phyloP scores from a whole-genome alignment of 495 filamentous ascomycete genomes.

The Pyronema omphalodes region DNA sequence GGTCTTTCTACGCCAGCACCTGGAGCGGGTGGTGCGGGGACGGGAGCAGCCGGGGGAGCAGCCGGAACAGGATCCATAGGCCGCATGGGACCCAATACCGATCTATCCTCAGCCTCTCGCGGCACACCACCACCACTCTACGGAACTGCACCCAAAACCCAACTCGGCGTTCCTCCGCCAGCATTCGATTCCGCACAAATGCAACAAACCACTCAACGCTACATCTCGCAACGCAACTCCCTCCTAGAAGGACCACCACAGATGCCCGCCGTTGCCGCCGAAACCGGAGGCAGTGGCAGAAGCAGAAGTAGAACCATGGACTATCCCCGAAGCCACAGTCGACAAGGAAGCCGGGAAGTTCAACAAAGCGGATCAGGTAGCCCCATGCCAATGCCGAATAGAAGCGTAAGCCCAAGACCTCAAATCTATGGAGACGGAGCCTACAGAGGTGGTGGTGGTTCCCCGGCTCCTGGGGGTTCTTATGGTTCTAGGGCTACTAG shows the following conservation, averaged over 20 bases:
- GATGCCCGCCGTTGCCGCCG: constrained; percentile 23
- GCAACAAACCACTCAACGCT: constrained; percentile 79
- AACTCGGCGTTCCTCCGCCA: constrained; percentile 75
- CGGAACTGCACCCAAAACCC: constrained; percentile 33
- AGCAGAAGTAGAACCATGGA: constrained; percentile 21
- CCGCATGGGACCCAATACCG: not conserved
- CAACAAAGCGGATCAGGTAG: constrained; percentile 24
- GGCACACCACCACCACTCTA: constrained; percentile 76
- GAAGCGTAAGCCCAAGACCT: constrained; percentile 40
- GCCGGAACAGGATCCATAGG: constrained; percentile 17
- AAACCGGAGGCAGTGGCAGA: constrained; percentile 23
- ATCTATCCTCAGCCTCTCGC: constrained; percentile 35
- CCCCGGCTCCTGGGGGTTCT: constrained; percentile 16
- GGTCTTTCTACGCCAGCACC: constrained; percentile 73
- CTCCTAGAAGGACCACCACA: constrained; percentile 45
- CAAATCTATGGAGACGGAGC: constrained; percentile 23
- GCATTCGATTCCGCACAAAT: constrained; percentile 84
- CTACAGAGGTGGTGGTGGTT: constrained; percentile 14
- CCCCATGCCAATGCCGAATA: constrained; percentile 31
- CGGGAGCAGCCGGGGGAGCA: constrained; percentile 15
- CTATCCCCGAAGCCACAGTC: constrained; percentile 14
- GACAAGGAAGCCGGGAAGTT: constrained; percentile 21
- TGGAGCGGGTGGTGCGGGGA: not conserved
- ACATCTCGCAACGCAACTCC: constrained; percentile 60
- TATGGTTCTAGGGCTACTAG: constrained; percentile 16